These are phyloP conservation scores for Daldinia loculata DNA, from an alignment of 495 filamentous ascomycete genomes.

Conservation along the genomic window DNA sequence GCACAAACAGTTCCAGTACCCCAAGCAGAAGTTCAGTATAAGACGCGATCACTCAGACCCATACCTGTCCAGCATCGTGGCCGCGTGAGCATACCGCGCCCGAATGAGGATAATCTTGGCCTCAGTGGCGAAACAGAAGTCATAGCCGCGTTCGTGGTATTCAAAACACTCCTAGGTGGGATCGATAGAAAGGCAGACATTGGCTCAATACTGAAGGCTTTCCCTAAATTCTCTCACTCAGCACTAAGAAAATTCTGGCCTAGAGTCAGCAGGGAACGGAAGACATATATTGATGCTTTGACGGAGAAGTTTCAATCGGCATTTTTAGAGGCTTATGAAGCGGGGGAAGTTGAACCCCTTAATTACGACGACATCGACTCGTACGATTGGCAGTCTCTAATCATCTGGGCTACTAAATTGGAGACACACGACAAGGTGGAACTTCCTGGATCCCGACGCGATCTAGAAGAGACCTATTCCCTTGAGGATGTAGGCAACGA, in stretches of 20 bases:
- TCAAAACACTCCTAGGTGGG: conserved; percentile 78
- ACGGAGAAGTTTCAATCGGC: conserved; percentile 77
- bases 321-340: conserved; percentile 79
- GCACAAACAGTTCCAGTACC: conserved; percentile 7
- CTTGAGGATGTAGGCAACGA: conserved; percentile 46
- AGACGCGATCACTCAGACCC: conserved; percentile 50
- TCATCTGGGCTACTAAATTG: conserved; percentile 71
- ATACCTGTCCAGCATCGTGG: conserved; percentile 50
- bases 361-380: conserved; percentile 73
- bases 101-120: conserved; percentile 47
- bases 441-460: conserved; percentile 50
- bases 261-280: conserved; percentile 64
- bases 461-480: conserved; percentile 44
- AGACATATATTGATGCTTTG: conserved; percentile 70
- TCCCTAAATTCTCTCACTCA: conserved; percentile 66
- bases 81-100: conserved; percentile 45
- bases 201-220: conserved; percentile 71
- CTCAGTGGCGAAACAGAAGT: conserved; percentile 58
- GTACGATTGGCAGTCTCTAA: conserved; percentile 79
- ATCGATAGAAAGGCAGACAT: conserved; percentile 75
- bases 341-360: conserved; percentile 70
- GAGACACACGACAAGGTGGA: conserved; percentile 48
- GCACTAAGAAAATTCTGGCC: conserved; percentile 70
- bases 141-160: conserved; percentile 74
- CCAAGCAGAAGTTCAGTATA: conserved; percentile 49